A percentile compares a stretch with the other conserved stretches of the same genome.
These are phyloP conservation scores for Thymus quinquecostatus DNA, from an alignment of 257 asterid genomes.

Conservation along the genomic window DNA sequence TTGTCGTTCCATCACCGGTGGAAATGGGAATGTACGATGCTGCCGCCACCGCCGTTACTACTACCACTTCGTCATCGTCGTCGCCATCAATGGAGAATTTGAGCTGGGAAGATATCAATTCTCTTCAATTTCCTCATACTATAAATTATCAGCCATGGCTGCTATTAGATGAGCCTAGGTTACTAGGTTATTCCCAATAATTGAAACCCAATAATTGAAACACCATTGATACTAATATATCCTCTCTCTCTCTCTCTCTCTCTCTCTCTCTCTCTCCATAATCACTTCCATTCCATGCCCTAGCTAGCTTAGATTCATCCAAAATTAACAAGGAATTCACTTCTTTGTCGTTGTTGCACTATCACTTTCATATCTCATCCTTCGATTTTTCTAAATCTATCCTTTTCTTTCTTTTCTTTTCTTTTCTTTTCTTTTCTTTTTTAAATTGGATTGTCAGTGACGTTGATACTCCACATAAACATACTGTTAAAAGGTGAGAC, in stretches of 20 bases:
- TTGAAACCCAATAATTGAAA: neutral
- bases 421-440: neutral
- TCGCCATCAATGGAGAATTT: neutral
- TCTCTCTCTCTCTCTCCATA: too few relatives aligned
- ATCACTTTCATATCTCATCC: constrained; percentile 27
- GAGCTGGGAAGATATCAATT: constrained; percentile 42
- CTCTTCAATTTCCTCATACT: too few relatives aligned
- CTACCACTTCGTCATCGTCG: neutral
- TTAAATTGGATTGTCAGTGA: too few relatives aligned
- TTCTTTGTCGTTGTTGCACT: constrained; percentile 16
- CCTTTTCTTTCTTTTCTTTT: too few relatives aligned
- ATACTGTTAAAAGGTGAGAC: too few relatives aligned
- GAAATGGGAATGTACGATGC: too few relatives aligned
- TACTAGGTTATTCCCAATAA: constrained; percentile 27
- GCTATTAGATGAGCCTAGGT: constrained; percentile 28
- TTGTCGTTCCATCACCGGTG: too few relatives aligned
- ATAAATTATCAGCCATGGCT: constrained; percentile 30
- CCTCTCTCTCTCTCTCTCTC: too few relatives aligned
- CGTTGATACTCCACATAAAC: too few relatives aligned
- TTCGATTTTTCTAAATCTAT: neutral
- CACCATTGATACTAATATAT: too few relatives aligned
- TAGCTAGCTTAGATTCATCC: too few relatives aligned
- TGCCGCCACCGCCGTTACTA: too few relatives aligned
- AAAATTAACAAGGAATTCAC: neutral
- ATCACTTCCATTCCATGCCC: neutral